These are phyloP conservation scores for Macrophomina phaseolina DNA, from an alignment of 2,329 filamentous ascomycete genomes.

Conservation along the genomic window DNA sequence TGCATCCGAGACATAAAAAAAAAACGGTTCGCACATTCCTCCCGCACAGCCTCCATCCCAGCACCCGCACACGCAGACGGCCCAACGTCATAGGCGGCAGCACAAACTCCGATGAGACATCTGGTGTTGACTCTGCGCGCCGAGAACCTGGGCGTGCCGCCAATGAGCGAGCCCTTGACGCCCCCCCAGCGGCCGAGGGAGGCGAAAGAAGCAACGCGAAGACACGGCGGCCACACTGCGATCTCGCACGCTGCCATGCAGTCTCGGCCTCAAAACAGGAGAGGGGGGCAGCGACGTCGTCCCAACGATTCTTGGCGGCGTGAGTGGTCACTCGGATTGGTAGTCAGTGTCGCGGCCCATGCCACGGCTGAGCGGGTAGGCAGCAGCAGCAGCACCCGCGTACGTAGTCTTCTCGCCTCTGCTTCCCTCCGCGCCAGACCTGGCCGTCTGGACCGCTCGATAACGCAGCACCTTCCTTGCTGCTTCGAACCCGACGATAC, in stretches of 20 bases:
- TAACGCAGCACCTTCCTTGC: too few species aligned
- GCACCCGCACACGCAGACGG: not conserved
- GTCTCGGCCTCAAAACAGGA: not conserved
- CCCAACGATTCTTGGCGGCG: not conserved
- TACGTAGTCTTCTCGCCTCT: not conserved
- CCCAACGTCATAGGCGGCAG: not conserved
- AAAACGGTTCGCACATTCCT: not conserved
- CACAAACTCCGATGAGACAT: not conserved
- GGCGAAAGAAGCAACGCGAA: too few species aligned
- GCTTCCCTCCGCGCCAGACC: not conserved
- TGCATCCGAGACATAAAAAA: not conserved
- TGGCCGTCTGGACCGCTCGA: not conserved
- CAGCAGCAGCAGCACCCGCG: not conserved
- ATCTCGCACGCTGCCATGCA: not conserved
- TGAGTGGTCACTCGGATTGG: not conserved
- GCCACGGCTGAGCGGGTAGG: not conserved
- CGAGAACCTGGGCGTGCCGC: not conserved
- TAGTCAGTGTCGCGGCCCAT: not conserved
- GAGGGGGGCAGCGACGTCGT: not conserved
- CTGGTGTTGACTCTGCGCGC: not conserved
- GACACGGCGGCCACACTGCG: not conserved
- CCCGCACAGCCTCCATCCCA: not conserved
- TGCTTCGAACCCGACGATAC: not conserved
- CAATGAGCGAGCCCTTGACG: not conserved
- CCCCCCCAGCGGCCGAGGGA: too few species aligned